Conservation (phyloP, 2,329 filamentous ascomycete genomes). For the Davidsoniella australis region DNA sequence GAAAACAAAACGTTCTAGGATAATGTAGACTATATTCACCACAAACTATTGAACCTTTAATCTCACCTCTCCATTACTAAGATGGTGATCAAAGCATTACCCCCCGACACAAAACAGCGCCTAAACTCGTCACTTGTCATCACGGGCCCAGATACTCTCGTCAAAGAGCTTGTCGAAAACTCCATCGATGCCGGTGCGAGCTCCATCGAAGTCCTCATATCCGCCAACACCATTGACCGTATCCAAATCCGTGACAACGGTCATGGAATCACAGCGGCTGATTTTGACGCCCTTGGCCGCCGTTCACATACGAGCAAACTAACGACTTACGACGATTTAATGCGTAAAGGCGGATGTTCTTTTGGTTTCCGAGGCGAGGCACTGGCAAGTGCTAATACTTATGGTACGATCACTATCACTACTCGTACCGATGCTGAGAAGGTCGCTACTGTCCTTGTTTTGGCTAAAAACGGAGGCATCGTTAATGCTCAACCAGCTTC, state of each 20-base stretch:
- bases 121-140: constrained; percentile 46
- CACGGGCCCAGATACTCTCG: constrained; percentile 39
- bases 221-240: constrained; percentile 47
- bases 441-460: constrained; percentile 33
- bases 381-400: constrained; percentile 44
- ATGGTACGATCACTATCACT: constrained; percentile 43
- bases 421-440: constrained; percentile 46
- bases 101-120: constrained; percentile 31
- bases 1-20: background rate
- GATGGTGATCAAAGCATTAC: constrained; percentile 35
- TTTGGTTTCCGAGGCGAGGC: constrained; percentile 67
- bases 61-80: constrained; percentile 6
- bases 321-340: constrained; percentile 43
- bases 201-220: constrained; percentile 45
- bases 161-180: constrained; percentile 69
- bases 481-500: constrained; percentile 22
- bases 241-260: constrained; percentile 61
- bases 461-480: constrained; percentile 22
- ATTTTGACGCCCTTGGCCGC: constrained; percentile 45
- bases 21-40: too few species aligned
- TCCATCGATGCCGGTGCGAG: constrained; percentile 55
- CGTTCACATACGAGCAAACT: constrained; percentile 63
- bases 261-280: constrained; percentile 45
- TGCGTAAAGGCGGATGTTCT: constrained; percentile 34
- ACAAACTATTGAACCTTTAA: too few species aligned